Percentiles rank a stretch among this genome's conserved stretches.
These are phyloP conservation scores for Purpureocillium lavendulum DNA, from an alignment of 2,329 filamentous ascomycete genomes.

Conservation along the genomic window DNA sequence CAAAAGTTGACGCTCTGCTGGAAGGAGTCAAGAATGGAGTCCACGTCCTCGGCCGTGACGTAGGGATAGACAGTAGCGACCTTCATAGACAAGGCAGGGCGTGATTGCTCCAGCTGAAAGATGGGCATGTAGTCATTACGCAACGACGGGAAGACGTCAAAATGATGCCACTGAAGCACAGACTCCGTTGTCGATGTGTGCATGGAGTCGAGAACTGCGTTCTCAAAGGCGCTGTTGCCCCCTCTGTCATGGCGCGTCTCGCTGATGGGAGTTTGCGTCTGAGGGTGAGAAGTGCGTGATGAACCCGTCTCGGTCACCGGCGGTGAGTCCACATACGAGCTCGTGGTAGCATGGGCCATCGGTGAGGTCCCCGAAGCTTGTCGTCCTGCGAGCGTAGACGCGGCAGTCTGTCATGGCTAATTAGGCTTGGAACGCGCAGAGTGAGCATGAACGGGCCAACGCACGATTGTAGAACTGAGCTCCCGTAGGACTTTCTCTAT, in stretches of 20 bases:
- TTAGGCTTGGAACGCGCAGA: no score
- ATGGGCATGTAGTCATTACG: constrained; percentile 34
- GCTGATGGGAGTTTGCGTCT: constrained; percentile 13
- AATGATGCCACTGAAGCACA: constrained; percentile 42
- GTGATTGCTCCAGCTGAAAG: constrained; percentile 37
- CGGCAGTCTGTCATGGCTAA: background rate
- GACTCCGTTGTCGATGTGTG: constrained; percentile 43
- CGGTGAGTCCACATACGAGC: constrained; percentile 2
- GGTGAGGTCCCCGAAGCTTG: no score
- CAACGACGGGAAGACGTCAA: constrained; percentile 33
- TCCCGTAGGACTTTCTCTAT: constrained; percentile 38
- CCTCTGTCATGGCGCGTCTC: constrained; percentile 11
- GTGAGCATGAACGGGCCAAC: constrained; percentile 4
- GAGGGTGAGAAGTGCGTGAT: constrained; percentile 13
- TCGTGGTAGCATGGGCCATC: background rate
- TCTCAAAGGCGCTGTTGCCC: constrained; percentile 24
- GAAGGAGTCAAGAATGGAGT: constrained; percentile 33
- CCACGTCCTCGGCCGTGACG: constrained; percentile 30
- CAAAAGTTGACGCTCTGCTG: constrained; percentile 41
- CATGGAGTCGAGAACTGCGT: constrained; percentile 39
- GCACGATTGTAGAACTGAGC: constrained; percentile 31
- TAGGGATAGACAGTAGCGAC: constrained; percentile 31
- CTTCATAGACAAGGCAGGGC: constrained; percentile 24
- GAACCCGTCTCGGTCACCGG: constrained; percentile 4
- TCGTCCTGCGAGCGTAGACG: background rate